These are phyloP conservation scores for Penicillium chermesinum DNA, from an alignment of 495 filamentous ascomycete genomes.

Conservation along the genomic window DNA sequence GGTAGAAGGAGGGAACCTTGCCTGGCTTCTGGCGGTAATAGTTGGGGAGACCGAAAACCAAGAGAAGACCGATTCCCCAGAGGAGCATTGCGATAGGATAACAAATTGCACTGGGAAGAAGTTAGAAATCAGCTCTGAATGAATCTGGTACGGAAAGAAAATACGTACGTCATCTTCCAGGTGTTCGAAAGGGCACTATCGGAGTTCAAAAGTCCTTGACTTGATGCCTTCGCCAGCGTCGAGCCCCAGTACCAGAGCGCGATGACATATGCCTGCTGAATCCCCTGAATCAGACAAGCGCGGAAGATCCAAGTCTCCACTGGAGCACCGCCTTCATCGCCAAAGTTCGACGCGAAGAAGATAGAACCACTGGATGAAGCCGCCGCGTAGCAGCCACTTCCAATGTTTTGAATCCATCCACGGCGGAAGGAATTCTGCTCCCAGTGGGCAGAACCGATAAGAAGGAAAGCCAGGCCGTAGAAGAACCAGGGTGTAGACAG, in stretches of 20 bases:
- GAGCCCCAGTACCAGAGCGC: constrained; percentile 50
- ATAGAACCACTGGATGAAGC: constrained; percentile 46
- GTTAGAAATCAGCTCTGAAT: constrained; percentile 12
- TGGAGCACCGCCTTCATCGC: constrained; percentile 45
- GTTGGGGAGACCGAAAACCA: constrained; percentile 41
- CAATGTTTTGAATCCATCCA: constrained; percentile 47
- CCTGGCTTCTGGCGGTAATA: constrained; percentile 59
- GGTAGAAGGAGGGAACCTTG: constrained; percentile 55
- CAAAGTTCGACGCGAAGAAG: constrained; percentile 49
- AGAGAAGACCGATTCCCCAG: constrained; percentile 34
- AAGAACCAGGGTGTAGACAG: constrained; percentile 58
- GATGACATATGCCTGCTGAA: constrained; percentile 45
- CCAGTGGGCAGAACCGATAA: constrained; percentile 60
- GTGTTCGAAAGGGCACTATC: constrained; percentile 32
- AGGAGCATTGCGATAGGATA: constrained; percentile 38
- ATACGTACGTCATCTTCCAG: constrained; percentile 42
- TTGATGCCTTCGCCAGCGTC: constrained; percentile 30
- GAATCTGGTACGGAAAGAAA: no score
- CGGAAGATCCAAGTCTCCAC: constrained; percentile 48
- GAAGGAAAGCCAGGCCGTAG: constrained; percentile 60
- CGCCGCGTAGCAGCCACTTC: constrained; percentile 40
- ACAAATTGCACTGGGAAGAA: constrained; percentile 33
- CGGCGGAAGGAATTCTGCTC: constrained; percentile 33
- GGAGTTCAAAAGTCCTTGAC: constrained; percentile 27
- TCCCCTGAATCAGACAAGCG: constrained; percentile 46